A percentile compares a stretch with the other conserved stretches of the same genome.
Conservation (phyloP, 2,329 filamentous ascomycete species). For the Colletotrichum neosansevieriae region DNA sequence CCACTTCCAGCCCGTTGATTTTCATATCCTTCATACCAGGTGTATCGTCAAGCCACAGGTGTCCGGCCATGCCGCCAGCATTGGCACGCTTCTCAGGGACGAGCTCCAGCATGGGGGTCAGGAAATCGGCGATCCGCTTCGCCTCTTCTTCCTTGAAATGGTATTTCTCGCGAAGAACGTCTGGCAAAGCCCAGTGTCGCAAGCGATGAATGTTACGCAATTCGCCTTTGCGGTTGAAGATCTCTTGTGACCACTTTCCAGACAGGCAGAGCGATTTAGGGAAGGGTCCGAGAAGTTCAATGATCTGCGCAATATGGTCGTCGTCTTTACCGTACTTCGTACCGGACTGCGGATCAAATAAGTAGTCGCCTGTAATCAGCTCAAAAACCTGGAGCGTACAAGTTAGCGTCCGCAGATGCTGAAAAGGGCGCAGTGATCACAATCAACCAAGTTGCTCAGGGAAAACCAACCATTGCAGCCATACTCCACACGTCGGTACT, state of each 20-base stretch:
- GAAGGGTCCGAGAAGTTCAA: slow-evolving; percentile 93
- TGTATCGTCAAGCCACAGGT: slow-evolving; percentile 85
- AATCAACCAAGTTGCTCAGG: background rate
- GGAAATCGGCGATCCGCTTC: slow-evolving; percentile 82
- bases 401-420: slow-evolving; percentile 11
- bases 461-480: slow-evolving; percentile 89
- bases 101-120: slow-evolving; percentile 91
- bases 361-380: slow-evolving; percentile 96
- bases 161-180: slow-evolving; percentile 96
- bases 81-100: slow-evolving; percentile 91
- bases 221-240: slow-evolving; percentile 98
- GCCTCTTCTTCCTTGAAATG: slow-evolving; percentile 89
- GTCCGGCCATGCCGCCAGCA: slow-evolving; percentile 93
- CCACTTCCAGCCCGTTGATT: slow-evolving; percentile 79
- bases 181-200: slow-evolving; percentile 93
- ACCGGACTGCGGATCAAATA: slow-evolving; percentile 97
- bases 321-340: slow-evolving; percentile 99
- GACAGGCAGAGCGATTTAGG: slow-evolving; percentile 91
- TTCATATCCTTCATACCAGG: slow-evolving; percentile 87
- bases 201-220: slow-evolving; percentile 96
- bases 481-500: slow-evolving; percentile 99
- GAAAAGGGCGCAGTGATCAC: background rate
- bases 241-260: slow-evolving; percentile 98
- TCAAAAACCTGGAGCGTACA: slow-evolving; percentile 81
- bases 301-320: slow-evolving; percentile 98